phyloP scores from a whole-genome alignment of 768 basidiomycete species.

The Boletus vermiculosoides region DNA sequence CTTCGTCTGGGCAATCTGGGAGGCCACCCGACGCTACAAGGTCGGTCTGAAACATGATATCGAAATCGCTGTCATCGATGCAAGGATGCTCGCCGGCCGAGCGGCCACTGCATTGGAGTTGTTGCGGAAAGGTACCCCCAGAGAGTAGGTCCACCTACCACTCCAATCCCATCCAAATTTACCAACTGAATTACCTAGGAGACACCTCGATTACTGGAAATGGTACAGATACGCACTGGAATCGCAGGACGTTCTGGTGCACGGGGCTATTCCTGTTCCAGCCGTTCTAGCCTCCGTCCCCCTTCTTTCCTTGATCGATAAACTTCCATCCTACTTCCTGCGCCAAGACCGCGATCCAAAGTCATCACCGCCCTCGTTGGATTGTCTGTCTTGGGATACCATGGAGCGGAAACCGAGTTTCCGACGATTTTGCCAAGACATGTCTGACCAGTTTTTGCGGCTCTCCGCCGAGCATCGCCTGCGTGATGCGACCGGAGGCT shows the following conservation, averaged over 20 bases:
- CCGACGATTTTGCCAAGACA: slow-evolving; percentile 68
- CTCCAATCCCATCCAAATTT: background rate
- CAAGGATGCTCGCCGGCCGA: slow-evolving; percentile 51
- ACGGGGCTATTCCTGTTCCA: slow-evolving; percentile 62
- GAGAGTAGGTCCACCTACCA: slow-evolving; percentile 47
- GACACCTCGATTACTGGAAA: slow-evolving; percentile 65
- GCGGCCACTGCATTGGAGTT: slow-evolving; percentile 67
- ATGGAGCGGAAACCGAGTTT: slow-evolving; percentile 58
- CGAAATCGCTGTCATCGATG: slow-evolving; percentile 78
- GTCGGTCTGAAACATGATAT: slow-evolving; percentile 70
- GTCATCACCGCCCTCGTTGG: slow-evolving; percentile 31
- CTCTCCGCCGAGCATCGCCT: slow-evolving; percentile 55
- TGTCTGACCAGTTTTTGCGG: slow-evolving; percentile 60
- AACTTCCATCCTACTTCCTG: slow-evolving; percentile 71
- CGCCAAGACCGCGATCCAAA: slow-evolving; percentile 35
- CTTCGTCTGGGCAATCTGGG: slow-evolving; percentile 82
- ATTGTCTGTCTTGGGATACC: slow-evolving; percentile 53
- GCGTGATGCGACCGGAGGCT: slow-evolving; percentile 64
- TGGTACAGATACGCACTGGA: slow-evolving; percentile 76
- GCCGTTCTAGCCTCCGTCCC: slow-evolving; percentile 73
- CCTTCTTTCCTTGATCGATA: slow-evolving; percentile 59
- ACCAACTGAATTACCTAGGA: slow-evolving; percentile 36
- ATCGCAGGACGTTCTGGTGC: slow-evolving; percentile 72
- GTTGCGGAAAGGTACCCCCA: slow-evolving; percentile 47
- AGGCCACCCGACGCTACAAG: slow-evolving; percentile 73